phyloP scores from a whole-genome alignment of 2,329 filamentous ascomycete species.

The Monosporascus sp. region DNA sequence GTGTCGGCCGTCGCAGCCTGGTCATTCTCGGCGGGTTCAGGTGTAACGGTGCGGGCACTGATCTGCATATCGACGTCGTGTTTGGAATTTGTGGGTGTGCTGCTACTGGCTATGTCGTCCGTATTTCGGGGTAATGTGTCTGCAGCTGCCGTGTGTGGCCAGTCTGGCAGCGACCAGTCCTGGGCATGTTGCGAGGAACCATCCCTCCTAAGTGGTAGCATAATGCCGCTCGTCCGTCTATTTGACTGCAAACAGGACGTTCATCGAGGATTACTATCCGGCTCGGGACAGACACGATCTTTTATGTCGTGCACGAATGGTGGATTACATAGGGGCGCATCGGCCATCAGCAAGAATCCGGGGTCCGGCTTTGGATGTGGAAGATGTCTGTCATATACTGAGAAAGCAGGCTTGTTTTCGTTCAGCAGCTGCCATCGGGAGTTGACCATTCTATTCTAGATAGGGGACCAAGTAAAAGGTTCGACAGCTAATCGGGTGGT shows the following conservation, averaged over 20 bases:
- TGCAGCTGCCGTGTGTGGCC: conserved; percentile 25
- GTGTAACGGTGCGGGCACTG: conserved; percentile 61
- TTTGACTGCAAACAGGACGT: conserved; percentile 32
- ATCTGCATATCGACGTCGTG: conserved; percentile 26
- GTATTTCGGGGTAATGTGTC: conserved; percentile 18
- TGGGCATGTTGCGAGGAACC: conserved; percentile 33
- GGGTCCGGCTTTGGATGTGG: conserved; percentile 8
- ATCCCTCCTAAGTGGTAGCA: conserved; percentile 40
- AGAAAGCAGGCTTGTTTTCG: conserved; percentile 8
- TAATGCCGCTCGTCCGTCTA: conserved; percentile 39
- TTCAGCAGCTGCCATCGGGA: conserved; percentile 9
- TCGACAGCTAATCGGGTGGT: background rate
- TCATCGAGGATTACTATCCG: conserved; percentile 19
- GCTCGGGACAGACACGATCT: conserved; percentile 13
- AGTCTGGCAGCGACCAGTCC: conserved; percentile 30
- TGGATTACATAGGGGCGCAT: conserved; percentile 11
- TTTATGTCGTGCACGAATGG: conserved; percentile 9
- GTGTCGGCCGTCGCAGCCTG: conserved; percentile 11
- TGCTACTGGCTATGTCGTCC: conserved; percentile 13
- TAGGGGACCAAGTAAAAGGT: background rate
- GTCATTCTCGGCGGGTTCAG: conserved; percentile 44
- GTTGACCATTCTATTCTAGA: background rate
- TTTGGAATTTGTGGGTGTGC: conserved; percentile 20
- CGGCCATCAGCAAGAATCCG: conserved; percentile 16
- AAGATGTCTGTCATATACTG: conserved; percentile 16